phyloP scores from a whole-genome alignment of 2,329 filamentous ascomycete genomes.

The Hypoxylon sp. region DNA sequence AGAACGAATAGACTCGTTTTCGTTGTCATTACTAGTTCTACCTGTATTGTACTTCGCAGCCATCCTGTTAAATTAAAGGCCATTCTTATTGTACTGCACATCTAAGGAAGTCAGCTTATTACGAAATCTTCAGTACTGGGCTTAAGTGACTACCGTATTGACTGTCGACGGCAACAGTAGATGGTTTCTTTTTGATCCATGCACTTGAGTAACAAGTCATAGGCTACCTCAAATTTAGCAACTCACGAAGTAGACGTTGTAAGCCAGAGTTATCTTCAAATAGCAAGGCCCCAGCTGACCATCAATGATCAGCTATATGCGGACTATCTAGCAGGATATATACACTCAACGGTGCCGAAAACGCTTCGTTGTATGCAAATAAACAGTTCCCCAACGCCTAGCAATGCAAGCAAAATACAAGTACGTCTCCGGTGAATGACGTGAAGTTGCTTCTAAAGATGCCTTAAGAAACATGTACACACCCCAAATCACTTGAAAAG shows the following conservation, averaged over 20 bases:
- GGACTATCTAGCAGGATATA: slow-evolving; percentile 13
- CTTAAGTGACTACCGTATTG: background rate
- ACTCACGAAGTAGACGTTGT: background rate
- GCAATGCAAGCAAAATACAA: slow-evolving; percentile 43
- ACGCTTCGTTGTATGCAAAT: slow-evolving; percentile 26
- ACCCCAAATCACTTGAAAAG: background rate
- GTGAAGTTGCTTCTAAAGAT: background rate
- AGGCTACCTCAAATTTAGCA: background rate
- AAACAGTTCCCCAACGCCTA: slow-evolving; percentile 41
- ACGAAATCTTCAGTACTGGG: background rate
- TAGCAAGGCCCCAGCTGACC: background rate
- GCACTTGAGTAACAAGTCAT: background rate
- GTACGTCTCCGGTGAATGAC: slow-evolving; percentile 11
- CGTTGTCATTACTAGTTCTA: slow-evolving; percentile 35
- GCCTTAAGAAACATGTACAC: slow-evolving; percentile 1
- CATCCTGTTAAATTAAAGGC: background rate
- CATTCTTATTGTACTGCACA: background rate
- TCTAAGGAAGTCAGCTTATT: background rate
- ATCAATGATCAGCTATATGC: background rate
- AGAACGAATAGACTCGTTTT: slow-evolving; percentile 52
- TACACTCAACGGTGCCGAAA: slow-evolving; percentile 14
- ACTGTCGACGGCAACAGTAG: background rate
- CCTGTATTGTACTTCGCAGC: background rate
- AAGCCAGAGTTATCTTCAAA: background rate
- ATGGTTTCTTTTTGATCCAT: background rate